Evolutionary conservation across 208 protist species (phyloP).

Genomic region (Naegleria gruberi): DNA sequence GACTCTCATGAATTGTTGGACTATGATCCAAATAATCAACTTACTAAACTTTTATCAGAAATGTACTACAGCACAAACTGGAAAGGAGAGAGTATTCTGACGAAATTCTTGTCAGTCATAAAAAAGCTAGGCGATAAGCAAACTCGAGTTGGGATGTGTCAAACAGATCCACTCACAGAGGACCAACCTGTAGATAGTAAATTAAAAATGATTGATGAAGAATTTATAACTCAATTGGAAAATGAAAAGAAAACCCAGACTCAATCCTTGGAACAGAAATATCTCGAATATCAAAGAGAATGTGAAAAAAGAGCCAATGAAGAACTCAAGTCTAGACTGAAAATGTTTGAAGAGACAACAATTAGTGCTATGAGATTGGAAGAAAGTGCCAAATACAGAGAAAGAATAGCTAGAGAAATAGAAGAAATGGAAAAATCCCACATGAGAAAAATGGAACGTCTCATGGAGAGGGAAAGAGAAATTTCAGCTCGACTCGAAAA

Average conservation of each 20-base stretch:
- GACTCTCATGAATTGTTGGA: not conserved
- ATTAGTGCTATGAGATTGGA: conserved; percentile 8
- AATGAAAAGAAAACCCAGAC: not conserved
- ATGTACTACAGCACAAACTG: not conserved
- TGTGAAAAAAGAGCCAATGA: not conserved
- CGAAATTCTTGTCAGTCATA: not conserved
- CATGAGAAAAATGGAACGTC: not conserved
- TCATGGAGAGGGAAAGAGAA: not conserved
- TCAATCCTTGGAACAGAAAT: not conserved
- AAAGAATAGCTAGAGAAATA: not conserved
- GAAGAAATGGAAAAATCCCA: conserved; percentile 1
- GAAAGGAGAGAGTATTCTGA: not conserved
- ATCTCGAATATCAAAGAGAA: not conserved
- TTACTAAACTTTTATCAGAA: not conserved
- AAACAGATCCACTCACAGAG: not conserved
- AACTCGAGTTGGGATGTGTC: not conserved
- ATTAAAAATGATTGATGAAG: not conserved
- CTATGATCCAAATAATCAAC: not conserved
- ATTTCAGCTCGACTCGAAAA: not conserved
- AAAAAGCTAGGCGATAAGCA: not conserved
- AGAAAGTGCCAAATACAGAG: conserved; percentile 5
- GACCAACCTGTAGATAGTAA: not conserved
- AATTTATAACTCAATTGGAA: not conserved
- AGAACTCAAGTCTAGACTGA: not conserved
- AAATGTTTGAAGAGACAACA: conserved; percentile 14